These are phyloP conservation scores for Bromus sterilis DNA, from an alignment of 176 grass and related monocot genomes.

Conservation along the genomic window DNA sequence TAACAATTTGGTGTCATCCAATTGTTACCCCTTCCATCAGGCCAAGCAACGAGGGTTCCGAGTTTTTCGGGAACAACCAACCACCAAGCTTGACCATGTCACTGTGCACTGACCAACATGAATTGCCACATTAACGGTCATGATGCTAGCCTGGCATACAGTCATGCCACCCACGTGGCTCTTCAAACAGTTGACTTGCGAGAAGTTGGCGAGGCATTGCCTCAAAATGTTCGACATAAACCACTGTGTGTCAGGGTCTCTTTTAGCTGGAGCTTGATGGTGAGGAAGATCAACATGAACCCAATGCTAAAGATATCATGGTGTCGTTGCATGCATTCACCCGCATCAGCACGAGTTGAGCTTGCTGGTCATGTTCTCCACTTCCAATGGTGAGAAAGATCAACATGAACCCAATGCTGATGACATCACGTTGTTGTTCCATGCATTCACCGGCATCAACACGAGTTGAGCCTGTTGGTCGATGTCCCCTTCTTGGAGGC, in stretches of 20 bases:
- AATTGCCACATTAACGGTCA: background rate
- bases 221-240: background rate
- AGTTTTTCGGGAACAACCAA: background rate
- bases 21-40: background rate
- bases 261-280: background rate
- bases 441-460: too few relatives aligned
- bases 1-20: background rate
- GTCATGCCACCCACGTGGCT: background rate
- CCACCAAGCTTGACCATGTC: background rate
- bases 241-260: background rate
- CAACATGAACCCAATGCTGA: too few relatives aligned
- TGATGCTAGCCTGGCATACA: background rate
- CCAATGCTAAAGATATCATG: background rate
- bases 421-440: too few relatives aligned
- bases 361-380: background rate
- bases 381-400: too few relatives aligned
- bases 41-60: background rate
- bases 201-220: background rate
- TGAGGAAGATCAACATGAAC: background rate
- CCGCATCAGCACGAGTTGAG: background rate
- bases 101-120: background rate
- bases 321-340: background rate
- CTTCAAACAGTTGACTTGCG: background rate
- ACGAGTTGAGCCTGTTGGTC: too few relatives aligned
- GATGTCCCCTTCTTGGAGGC: too few relatives aligned